A percentile compares a stretch with the other conserved stretches of the same genome.
phyloP scores from a whole-genome alignment of 306 rosid species.

The Medicago truncatula region DNA sequence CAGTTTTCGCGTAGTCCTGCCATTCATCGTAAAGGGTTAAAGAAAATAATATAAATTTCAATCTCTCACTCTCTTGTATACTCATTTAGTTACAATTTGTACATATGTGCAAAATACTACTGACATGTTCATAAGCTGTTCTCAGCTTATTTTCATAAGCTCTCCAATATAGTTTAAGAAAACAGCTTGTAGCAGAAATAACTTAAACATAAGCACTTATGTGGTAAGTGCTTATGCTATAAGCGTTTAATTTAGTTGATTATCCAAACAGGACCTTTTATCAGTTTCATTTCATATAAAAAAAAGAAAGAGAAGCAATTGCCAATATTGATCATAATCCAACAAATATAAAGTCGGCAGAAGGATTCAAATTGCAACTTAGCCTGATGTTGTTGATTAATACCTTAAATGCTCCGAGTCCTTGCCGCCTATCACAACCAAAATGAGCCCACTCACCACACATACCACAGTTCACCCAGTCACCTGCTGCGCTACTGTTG shows the following conservation, averaged over 20 bases:
- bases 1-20: conserved; percentile 98
- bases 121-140: neutral
- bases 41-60: neutral
- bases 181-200: neutral
- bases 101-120: conserved; percentile 10
- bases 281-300: conserved; percentile 10
- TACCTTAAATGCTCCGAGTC: conserved; percentile 98
- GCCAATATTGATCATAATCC: conserved; percentile 4
- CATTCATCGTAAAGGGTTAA: conserved; percentile 6
- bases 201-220: neutral
- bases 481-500: conserved; percentile 97
- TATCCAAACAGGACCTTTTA: neutral
- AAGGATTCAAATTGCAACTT: conserved; percentile 34
- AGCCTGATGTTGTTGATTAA: conserved; percentile 11
- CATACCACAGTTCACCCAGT: conserved; percentile 96
- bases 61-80: neutral
- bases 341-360: conserved; percentile 26
- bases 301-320: conserved; percentile 10
- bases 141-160: too few relatives aligned
- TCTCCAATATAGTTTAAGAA: too few relatives aligned
- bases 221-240: neutral
- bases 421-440: conserved; percentile 94
- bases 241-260: neutral
- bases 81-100: conserved; percentile 5
- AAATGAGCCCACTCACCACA: conserved; percentile 99